phyloP scores from a whole-genome alignment of 768 basidiomycete species.

The Mycena capillaripes region DNA sequence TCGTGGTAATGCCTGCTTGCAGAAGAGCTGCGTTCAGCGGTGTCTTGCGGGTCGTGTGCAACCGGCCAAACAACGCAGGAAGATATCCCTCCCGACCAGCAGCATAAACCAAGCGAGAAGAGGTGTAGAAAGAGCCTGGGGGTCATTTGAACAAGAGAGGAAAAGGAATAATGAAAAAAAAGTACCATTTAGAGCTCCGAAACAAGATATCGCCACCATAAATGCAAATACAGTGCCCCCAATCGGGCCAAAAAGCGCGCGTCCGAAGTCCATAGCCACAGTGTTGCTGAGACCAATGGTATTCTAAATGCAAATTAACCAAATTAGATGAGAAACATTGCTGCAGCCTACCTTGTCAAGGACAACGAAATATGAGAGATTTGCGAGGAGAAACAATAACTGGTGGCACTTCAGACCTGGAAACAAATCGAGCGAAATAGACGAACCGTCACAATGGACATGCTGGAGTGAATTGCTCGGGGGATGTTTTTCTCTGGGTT shows the following conservation, averaged over 20 bases:
- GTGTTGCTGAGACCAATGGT: constrained; percentile 87
- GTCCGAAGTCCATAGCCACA: constrained; percentile 93
- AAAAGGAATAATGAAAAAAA: constrained; percentile 18
- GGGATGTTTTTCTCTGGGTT: constrained; percentile 91
- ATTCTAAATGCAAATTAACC: constrained; percentile 48
- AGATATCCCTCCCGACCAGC: constrained; percentile 92
- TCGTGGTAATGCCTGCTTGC: constrained; percentile 79
- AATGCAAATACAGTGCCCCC: constrained; percentile 91
- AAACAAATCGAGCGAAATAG: neutral
- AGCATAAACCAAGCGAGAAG: constrained; percentile 88
- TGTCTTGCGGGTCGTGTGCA: constrained; percentile 83
- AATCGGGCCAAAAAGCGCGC: constrained; percentile 85
- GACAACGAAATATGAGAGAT: constrained; percentile 93
- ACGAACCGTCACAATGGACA: constrained; percentile 83
- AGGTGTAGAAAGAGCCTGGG: constrained; percentile 78
- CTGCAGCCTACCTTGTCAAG: constrained; percentile 76
- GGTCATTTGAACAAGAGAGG: constrained; percentile 28
- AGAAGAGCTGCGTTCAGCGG: constrained; percentile 91
- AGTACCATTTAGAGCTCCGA: constrained; percentile 92
- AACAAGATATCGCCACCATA: constrained; percentile 94
- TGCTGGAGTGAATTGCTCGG: constrained; percentile 90
- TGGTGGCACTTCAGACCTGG: constrained; percentile 43
- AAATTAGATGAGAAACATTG: neutral
- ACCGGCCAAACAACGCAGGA: constrained; percentile 84
- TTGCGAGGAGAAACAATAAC: constrained; percentile 85